Evolutionary conservation across 805 yeast genomes (phyloP).

Genomic region (Metschnikowia gelsemii): DNA sequence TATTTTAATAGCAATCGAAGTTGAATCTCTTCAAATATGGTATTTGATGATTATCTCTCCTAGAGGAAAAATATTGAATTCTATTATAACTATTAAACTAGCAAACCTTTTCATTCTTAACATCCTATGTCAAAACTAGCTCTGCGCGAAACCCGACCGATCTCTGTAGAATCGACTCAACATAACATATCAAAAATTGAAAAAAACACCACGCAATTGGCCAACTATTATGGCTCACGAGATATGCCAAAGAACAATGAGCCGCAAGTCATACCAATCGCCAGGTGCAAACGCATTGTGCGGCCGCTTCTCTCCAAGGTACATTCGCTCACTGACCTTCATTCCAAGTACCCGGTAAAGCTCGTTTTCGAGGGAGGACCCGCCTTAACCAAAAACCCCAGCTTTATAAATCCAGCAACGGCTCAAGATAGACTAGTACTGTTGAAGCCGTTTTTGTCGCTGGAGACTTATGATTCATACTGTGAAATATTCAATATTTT

Average conservation of each 20-base stretch:
- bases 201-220: too few relatives aligned
- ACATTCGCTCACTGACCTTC: slow-evolving; percentile 32
- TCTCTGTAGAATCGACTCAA: too few relatives aligned
- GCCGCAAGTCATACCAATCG: slow-evolving; percentile 13
- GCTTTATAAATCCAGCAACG: slow-evolving; percentile 15
- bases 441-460: slow-evolving; percentile 27
- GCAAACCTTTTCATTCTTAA: too few relatives aligned
- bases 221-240: background rate
- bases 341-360: slow-evolving; percentile 27
- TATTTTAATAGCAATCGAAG: too few relatives aligned
- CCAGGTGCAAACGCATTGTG: slow-evolving; percentile 34
- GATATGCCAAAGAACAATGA: slow-evolving; percentile 3
- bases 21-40: too few relatives aligned
- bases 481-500: slow-evolving; percentile 33
- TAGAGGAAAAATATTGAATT: too few relatives aligned
- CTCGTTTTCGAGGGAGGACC: slow-evolving; percentile 11
- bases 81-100: too few relatives aligned
- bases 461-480: slow-evolving; percentile 30
- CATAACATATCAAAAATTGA: too few relatives aligned
- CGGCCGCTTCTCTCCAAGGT: slow-evolving; percentile 40
- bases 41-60: too few relatives aligned
- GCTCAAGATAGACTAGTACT: slow-evolving; percentile 26
- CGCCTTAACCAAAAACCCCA: background rate
- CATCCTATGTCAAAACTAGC: too few relatives aligned
- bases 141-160: background rate